These are phyloP conservation scores for Helenozyma baotianmanensis DNA, from an alignment of 805 yeast species.

Conservation along the genomic window DNA sequence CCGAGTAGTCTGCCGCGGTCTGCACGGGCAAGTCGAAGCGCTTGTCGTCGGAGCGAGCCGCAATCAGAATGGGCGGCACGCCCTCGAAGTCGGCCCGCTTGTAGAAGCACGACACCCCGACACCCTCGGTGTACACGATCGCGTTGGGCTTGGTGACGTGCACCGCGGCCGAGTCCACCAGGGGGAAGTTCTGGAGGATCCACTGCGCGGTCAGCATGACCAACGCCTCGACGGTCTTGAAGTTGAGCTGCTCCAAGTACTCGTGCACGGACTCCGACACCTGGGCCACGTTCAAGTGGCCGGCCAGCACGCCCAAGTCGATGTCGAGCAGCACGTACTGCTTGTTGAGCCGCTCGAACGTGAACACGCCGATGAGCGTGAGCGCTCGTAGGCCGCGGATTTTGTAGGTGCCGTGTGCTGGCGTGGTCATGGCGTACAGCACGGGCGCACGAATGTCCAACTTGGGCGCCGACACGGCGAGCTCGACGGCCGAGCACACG, in stretches of 20 bases:
- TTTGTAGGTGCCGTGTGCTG: slow-evolving; percentile 20
- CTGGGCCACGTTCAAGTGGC: slow-evolving; percentile 15
- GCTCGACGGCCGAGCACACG: slow-evolving; percentile 42
- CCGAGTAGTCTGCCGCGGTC: slow-evolving; percentile 3
- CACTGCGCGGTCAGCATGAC: slow-evolving; percentile 67
- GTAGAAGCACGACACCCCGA: slow-evolving; percentile 75
- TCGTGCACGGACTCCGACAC: slow-evolving; percentile 36
- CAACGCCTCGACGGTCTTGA: slow-evolving; percentile 91
- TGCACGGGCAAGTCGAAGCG: slow-evolving; percentile 30
- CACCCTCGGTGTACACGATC: slow-evolving; percentile 78
- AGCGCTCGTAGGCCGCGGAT: slow-evolving; percentile 54
- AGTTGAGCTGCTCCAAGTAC: slow-evolving; percentile 74
- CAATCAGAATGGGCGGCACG: slow-evolving; percentile 6
- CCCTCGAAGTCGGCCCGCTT: slow-evolving; percentile 35
- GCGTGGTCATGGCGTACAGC: slow-evolving; percentile 5
- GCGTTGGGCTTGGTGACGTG: slow-evolving; percentile 86
- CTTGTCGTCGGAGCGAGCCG: neutral
- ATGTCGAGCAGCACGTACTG: slow-evolving; percentile 66
- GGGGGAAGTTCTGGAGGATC: slow-evolving; percentile 35
- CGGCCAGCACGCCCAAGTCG: slow-evolving; percentile 32
- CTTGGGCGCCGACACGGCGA: slow-evolving; percentile 43
- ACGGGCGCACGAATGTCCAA: slow-evolving; percentile 53
- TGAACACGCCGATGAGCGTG: slow-evolving; percentile 89
- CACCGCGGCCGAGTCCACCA: slow-evolving; percentile 43
- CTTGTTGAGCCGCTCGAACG: slow-evolving; percentile 77